Conservation (phyloP, 176 grass and related monocot genomes). For the Otatea glauca region DNA sequence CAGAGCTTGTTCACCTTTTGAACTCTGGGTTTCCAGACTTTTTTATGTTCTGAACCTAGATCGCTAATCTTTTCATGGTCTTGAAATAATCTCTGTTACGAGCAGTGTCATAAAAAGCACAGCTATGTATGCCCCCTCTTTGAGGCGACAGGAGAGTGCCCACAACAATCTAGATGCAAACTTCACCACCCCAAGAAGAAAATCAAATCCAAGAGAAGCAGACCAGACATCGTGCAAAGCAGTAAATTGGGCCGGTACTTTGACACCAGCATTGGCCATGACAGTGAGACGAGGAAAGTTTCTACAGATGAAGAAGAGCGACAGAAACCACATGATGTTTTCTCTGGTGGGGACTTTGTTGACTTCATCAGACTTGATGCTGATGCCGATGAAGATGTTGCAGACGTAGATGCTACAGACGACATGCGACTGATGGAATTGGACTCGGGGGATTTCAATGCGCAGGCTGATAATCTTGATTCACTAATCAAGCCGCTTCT, state of each 20-base stretch:
- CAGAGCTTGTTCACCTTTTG: conserved; percentile 3
- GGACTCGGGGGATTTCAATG: conserved; percentile 33
- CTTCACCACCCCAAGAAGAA: conserved; percentile 90
- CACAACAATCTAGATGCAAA: conserved; percentile 79
- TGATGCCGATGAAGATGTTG: conserved; percentile 26
- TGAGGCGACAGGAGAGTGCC: conserved; percentile 79
- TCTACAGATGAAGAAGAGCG: conserved; percentile 31
- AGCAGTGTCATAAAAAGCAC: conserved; percentile 96
- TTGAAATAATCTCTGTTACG: conserved; percentile 65
- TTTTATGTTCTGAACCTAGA: conserved; percentile 37
- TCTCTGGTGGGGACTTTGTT: conserved; percentile 40
- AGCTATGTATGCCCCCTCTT: conserved; percentile 82
- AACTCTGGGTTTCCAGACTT: conserved; percentile 31
- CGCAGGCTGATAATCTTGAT: conserved; percentile 68
- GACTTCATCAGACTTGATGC: conserved; percentile 61
- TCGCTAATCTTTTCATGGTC: conserved; percentile 52
- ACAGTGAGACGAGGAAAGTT: conserved; percentile 39
- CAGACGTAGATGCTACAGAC: neutral
- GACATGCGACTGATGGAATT: conserved; percentile 41
- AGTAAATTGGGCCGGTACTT: conserved; percentile 79
- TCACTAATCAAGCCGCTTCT: conserved; percentile 75
- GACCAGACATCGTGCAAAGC: conserved; percentile 49
- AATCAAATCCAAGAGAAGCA: conserved; percentile 66
- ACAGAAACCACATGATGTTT: conserved; percentile 46
- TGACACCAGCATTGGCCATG: conserved; percentile 51